Conservation (phyloP, 2,329 filamentous ascomycete species). For the Zymoseptoria ardabiliae region DNA sequence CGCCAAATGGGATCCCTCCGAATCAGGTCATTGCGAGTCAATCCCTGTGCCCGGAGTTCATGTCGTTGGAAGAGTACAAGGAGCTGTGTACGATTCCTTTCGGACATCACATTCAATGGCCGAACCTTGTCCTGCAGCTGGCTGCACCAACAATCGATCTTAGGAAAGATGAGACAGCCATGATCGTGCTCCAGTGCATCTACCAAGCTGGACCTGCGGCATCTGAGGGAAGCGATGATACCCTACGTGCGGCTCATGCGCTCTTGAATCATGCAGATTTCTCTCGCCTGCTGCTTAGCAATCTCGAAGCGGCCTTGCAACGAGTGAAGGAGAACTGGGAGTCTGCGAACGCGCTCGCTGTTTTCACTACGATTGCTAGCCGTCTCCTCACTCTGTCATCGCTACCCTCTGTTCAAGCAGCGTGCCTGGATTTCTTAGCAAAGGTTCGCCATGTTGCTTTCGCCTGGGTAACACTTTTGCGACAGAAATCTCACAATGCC, state of each 20-base stretch:
- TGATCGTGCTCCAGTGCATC: slow-evolving; percentile 46
- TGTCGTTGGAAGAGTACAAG: slow-evolving; percentile 47
- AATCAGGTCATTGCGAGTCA: slow-evolving; percentile 40
- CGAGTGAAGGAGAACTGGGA: slow-evolving; percentile 22
- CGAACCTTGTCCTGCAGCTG: slow-evolving; percentile 43
- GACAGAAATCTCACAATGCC: slow-evolving; percentile 35
- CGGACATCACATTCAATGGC: slow-evolving; percentile 43
- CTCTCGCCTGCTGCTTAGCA: slow-evolving; percentile 5
- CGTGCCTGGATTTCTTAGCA: slow-evolving; percentile 27
- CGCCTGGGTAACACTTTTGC: slow-evolving; percentile 45
- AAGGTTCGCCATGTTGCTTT: slow-evolving; percentile 39
- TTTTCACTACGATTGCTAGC: slow-evolving; percentile 13
- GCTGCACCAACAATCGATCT: slow-evolving; percentile 53
- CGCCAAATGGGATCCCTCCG: slow-evolving; percentile 10
- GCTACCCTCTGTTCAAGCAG: neutral
- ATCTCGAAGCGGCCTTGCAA: slow-evolving; percentile 6
- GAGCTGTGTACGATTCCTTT: slow-evolving; percentile 45
- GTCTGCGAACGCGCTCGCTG: slow-evolving; percentile 14
- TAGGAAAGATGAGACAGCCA: slow-evolving; percentile 44
- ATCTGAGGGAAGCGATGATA: neutral
- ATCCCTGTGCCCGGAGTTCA: slow-evolving; percentile 38
- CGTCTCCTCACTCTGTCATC: slow-evolving; percentile 16
- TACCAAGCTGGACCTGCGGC: slow-evolving; percentile 50
- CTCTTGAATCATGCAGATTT: slow-evolving; percentile 39
- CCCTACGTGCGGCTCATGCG: slow-evolving; percentile 41